Evolutionary conservation across 2,329 filamentous ascomycete genomes (phyloP).

Genomic region (Cladorrhinum sp.): DNA sequence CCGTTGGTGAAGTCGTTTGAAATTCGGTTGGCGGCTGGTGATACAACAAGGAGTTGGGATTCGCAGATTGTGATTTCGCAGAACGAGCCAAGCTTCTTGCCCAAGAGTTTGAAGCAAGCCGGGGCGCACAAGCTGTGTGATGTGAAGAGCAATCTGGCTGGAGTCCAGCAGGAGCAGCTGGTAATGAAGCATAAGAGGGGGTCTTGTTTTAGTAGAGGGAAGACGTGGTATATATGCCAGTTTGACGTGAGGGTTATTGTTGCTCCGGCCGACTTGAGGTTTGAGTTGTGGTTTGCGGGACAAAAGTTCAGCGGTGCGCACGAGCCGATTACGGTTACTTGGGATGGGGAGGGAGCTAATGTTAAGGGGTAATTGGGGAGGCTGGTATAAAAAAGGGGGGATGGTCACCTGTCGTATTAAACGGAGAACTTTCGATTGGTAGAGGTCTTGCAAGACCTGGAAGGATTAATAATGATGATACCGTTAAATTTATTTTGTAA

Average conservation of each 20-base stretch:
- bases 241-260: slow-evolving; percentile 41
- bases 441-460: too few relatives aligned
- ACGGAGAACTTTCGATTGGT: too few relatives aligned
- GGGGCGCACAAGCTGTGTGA: slow-evolving; percentile 39
- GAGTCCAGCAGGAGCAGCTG: slow-evolving; percentile 39
- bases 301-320: slow-evolving; percentile 39
- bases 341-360: slow-evolving; percentile 32
- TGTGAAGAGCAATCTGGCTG: slow-evolving; percentile 40
- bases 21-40: slow-evolving; percentile 33
- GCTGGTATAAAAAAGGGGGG: not conserved
- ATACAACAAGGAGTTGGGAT: slow-evolving; percentile 37
- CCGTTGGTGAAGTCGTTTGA: slow-evolving; percentile 36
- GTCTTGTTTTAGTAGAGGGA: slow-evolving; percentile 34
- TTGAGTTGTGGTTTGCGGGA: slow-evolving; percentile 40
- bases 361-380: slow-evolving; percentile 3
- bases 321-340: slow-evolving; percentile 36
- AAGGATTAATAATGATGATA: too few relatives aligned
- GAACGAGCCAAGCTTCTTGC: slow-evolving; percentile 36
- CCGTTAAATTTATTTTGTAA: too few relatives aligned
- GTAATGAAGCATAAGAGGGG: slow-evolving; percentile 36
- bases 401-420: too few relatives aligned
- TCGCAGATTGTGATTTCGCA: slow-evolving; percentile 40
- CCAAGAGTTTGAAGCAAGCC: slow-evolving; percentile 37
- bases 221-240: slow-evolving; percentile 39
- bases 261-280: slow-evolving; percentile 18